Conservation (phyloP, 371 early-diverging fungal species). For the Sporodiniella umbellata region DNA sequence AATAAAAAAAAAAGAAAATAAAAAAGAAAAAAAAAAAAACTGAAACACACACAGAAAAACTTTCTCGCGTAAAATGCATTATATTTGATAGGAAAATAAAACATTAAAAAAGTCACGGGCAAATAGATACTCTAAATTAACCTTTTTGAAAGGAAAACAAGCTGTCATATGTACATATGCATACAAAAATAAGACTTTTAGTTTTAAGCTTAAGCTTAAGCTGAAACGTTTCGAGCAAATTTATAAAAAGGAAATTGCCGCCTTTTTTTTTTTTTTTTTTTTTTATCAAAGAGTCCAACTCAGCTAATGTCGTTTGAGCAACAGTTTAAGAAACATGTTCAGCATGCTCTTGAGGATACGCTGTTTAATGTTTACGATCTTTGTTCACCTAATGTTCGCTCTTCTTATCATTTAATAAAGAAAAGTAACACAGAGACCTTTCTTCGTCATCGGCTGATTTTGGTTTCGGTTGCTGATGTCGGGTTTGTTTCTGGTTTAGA, state of each 20-base stretch:
- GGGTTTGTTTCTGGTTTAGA: slow-evolving; percentile 37
- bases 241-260: too few species aligned
- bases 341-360: neutral
- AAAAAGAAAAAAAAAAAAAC: neutral
- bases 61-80: too few species aligned
- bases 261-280: neutral
- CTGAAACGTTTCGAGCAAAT: too few species aligned
- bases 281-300: too few species aligned
- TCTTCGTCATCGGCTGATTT: slow-evolving; percentile 14
- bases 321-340: neutral
- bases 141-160: neutral
- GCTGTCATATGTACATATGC: neutral
- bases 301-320: neutral
- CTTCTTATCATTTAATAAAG: slow-evolving; percentile 6
- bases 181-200: too few species aligned
- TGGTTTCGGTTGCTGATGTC: slow-evolving; percentile 7
- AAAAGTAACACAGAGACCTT: slow-evolving; percentile 6
- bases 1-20: too few species aligned
- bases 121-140: neutral
- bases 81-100: too few species aligned
- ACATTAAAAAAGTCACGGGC: too few species aligned
- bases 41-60: neutral
- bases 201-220: too few species aligned
- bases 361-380: neutral
- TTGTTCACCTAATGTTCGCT: neutral